Base-by-base conservation (phyloP, 2,329 filamentous ascomycete species). In the Pseudocercospora fijiensis region DNA sequence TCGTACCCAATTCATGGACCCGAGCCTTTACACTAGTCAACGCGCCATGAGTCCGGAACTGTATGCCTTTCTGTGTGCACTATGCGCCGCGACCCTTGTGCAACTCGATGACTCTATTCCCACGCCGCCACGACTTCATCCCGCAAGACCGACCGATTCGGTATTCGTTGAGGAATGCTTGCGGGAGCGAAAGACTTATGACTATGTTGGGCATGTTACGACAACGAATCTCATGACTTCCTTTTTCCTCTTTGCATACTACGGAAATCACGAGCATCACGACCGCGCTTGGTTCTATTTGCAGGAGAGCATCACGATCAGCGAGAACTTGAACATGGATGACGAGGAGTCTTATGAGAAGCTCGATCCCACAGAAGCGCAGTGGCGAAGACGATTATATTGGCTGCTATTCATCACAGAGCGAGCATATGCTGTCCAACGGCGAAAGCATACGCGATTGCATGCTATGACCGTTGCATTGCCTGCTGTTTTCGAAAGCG, bases 341-440 rank as follows among this genome's bases (percentile, higher is more conserved):
- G 73, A 75, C 30, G 74, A 76, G 52, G 63, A 69, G 16, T 65
- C 67, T 4, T 76, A 76, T 56, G 62, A 65, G n/a, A 71, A 73
- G 55, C 67, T 76, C 3, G 70, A 75, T 28, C 67, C 71, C 1
- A 58, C 69, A 1, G 73, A 76, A 49, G 71, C 71, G 20, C 74
- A 76, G 57, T 76, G 75, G 75, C 66, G 73, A 27, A 61, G 74
- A 47, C 63, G 75, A n/a, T 55, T 76, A 1, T 76, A 76, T 62
- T 76, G 86, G 86, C 78, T 87, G 45, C 76, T 88, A 9, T 87
- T 87, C 69, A 81, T 88, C 30, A 85, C 85, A 0, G 86, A 88
- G 75, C 67, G 75, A 61, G 75, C 75, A 16, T 76, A 76, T 61
- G 74, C 75, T 8, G 73, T 76, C 9, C 75, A 76, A 57, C 65